These are phyloP conservation scores for Pythium guiyangense DNA, from an alignment of 352 stramenopile genomes.

Conservation along the genomic window DNA sequence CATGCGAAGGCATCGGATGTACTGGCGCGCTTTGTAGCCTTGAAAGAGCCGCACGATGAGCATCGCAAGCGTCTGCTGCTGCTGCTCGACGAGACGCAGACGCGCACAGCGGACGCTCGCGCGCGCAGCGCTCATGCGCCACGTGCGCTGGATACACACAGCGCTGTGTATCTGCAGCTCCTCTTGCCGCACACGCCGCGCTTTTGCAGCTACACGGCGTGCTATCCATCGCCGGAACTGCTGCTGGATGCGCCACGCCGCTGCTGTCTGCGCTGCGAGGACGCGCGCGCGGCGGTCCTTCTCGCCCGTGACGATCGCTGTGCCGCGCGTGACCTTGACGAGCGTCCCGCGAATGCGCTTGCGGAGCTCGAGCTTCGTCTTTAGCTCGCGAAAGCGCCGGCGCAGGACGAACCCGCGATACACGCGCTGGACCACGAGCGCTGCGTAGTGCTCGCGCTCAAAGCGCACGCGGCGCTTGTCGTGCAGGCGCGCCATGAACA, in stretches of 20 bases:
- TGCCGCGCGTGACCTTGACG: conserved; percentile 56
- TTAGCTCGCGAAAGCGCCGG: conserved; percentile 36
- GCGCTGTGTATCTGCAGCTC: conserved; percentile 19
- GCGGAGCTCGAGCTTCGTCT: conserved; percentile 49
- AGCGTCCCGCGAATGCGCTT: conserved; percentile 60
- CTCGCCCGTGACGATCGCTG: conserved; percentile 55
- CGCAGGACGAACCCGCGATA: conserved; percentile 50
- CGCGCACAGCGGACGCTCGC: conserved; percentile 22
- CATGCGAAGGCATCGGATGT: conserved; percentile 29
- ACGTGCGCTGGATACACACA: conserved; percentile 29
- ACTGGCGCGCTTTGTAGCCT: conserved; percentile 43
- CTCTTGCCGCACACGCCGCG: conserved; percentile 17
- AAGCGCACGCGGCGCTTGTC: conserved; percentile 26
- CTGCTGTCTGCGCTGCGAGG: conserved; percentile 16
- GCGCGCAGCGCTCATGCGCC: conserved; percentile 25
- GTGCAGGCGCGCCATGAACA: conserved; percentile 46
- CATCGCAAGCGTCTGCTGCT: conserved; percentile 20
- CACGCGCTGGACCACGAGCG: conserved; percentile 47
- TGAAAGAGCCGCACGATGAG: conserved; percentile 28
- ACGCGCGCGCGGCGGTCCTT: conserved; percentile 37
- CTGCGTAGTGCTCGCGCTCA: conserved; percentile 31
- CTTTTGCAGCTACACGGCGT: conserved; percentile 21
- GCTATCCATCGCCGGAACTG: conserved; percentile 29
- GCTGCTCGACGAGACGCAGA: conserved; percentile 18
- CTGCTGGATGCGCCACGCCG: conserved; percentile 31